Evolutionary conservation across 148 eudicot species (phyloP).

Genomic region (Salicornia ramosissima): DNA sequence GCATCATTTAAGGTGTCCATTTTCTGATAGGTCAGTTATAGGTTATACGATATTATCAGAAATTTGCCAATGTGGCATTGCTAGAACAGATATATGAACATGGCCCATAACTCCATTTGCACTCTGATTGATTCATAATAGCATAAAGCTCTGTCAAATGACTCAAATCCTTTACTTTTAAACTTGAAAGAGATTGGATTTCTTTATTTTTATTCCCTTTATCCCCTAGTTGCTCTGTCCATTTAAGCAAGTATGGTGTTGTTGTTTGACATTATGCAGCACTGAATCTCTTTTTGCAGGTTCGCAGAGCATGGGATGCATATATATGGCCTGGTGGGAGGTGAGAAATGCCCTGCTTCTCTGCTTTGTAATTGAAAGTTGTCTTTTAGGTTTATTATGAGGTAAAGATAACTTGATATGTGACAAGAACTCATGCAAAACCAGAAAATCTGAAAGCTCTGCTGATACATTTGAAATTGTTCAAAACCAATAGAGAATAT

Average conservation of each 20-base stretch:
- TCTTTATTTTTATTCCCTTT: neutral
- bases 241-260: neutral
- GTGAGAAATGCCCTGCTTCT: slow-evolving; percentile 32
- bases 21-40: neutral
- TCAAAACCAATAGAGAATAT: neutral
- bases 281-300: slow-evolving; percentile 44
- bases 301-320: slow-evolving; percentile 86
- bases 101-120: neutral
- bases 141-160: neutral
- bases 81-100: neutral
- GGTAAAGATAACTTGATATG: too few species aligned
- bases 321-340: slow-evolving; percentile 87
- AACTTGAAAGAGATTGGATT: neutral
- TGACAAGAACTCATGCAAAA: neutral
- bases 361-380: neutral
- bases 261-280: slow-evolving; percentile 1
- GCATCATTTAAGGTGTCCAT: neutral
- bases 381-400: neutral
- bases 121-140: neutral
- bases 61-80: neutral
- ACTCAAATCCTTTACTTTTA: too few species aligned
- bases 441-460: neutral
- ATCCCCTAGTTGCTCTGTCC: neutral
- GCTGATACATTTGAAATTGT: neutral
- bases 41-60: neutral